Percentiles rank a stretch among this genome's conserved stretches.
Evolutionary conservation across 2,329 filamentous ascomycete species (phyloP).

Genomic region (Pyrenochaeta sp.): DNA sequence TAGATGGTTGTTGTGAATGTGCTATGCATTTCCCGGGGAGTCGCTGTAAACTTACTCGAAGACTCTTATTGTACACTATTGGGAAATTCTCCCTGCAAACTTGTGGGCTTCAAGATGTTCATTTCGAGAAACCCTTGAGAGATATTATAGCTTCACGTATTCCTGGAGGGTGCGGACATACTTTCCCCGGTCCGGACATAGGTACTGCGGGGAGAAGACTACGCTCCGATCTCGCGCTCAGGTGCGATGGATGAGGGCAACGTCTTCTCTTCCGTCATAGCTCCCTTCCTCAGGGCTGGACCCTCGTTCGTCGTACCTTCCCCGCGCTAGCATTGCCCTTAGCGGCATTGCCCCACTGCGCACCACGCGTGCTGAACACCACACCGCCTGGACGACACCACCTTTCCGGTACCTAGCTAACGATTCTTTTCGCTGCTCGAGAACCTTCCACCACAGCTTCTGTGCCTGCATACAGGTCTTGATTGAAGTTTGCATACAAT

Average conservation of each 20-base stretch:
- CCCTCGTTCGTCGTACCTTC: conserved; percentile 27
- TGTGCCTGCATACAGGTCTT: background rate
- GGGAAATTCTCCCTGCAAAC: too few species aligned
- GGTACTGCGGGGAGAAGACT: background rate
- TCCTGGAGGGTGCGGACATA: background rate
- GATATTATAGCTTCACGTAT: background rate
- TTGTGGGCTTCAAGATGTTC: too few species aligned
- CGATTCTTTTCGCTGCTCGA: background rate
- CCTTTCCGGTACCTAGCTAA: conserved; percentile 8
- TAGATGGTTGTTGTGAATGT: background rate
- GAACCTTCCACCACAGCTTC: background rate
- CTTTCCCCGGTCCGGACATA: conserved; percentile 3
- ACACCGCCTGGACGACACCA: conserved; percentile 26
- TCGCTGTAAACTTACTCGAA: too few species aligned
- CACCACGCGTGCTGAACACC: conserved; percentile 13
- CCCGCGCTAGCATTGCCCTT: conserved; percentile 24
- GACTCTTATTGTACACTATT: too few species aligned
- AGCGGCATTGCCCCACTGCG: conserved; percentile 20
- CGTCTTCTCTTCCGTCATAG: background rate
- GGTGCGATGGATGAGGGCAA: background rate
- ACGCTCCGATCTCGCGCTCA: conserved; percentile 4
- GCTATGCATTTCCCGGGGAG: too few species aligned
- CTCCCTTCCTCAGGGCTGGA: conserved; percentile 6
- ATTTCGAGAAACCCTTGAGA: background rate
- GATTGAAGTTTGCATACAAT: conserved; percentile 26